Percentiles rank a stretch among this genome's conserved stretches.
These are phyloP conservation scores for Penicillium sclerotigenum DNA, from an alignment of 2,329 filamentous ascomycete species.

Conservation along the genomic window DNA sequence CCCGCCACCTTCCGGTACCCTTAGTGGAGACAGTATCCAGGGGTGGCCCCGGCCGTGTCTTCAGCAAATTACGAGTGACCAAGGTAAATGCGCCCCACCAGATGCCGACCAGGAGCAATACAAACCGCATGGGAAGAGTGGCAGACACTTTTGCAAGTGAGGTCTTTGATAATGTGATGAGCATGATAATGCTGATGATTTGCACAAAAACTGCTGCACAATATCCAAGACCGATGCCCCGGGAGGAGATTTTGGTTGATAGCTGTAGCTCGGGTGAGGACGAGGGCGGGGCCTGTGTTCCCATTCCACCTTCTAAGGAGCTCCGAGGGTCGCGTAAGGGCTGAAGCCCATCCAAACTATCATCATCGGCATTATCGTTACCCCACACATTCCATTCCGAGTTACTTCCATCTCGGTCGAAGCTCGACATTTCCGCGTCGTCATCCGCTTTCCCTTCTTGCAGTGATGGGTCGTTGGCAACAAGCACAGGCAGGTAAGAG, in stretches of 20 bases:
- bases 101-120: slow-evolving; percentile 73
- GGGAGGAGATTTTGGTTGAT: slow-evolving; percentile 82
- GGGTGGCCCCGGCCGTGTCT: slow-evolving; percentile 78
- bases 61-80: slow-evolving; percentile 75
- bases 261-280: slow-evolving; percentile 68
- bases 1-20: slow-evolving; percentile 32
- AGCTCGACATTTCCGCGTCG: slow-evolving; percentile 24
- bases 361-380: slow-evolving; percentile 10
- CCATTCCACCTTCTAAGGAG: slow-evolving; percentile 8
- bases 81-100: slow-evolving; percentile 91
- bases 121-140: slow-evolving; percentile 75
- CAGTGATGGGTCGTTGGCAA: slow-evolving; percentile 69
- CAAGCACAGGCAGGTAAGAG: slow-evolving; percentile 82
- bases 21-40: slow-evolving; percentile 25
- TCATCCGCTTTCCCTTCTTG: slow-evolving; percentile 27
- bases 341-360: slow-evolving; percentile 20
- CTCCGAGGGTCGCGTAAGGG: neutral
- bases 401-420: slow-evolving; percentile 18
- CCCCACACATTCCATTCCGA: slow-evolving; percentile 19
- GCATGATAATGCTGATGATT: slow-evolving; percentile 70
- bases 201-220: slow-evolving; percentile 79
- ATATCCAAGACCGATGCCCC: slow-evolving; percentile 86
- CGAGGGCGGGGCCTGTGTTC: slow-evolving; percentile 4
- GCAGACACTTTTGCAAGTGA: slow-evolving; percentile 58
- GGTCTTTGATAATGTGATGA: slow-evolving; percentile 52